Evolutionary conservation across 1,139 yeast genomes (phyloP).

Genomic region (Meyerozyma sp.): DNA sequence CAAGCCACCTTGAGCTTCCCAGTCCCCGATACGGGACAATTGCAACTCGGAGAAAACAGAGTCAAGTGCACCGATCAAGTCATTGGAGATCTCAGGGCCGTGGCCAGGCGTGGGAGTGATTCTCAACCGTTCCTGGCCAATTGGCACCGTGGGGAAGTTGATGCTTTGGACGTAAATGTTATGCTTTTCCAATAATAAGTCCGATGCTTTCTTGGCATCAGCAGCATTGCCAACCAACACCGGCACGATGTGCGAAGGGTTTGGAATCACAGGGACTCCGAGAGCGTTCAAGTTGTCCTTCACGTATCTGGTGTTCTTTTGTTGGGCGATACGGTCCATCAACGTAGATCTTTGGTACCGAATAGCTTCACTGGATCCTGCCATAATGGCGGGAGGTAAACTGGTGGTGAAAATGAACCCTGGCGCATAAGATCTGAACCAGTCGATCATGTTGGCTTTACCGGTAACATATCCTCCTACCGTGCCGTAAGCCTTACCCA

Average conservation of each 20-base stretch:
- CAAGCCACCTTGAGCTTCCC: conserved; percentile 78
- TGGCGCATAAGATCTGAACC: conserved; percentile 95
- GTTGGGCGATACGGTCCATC: conserved; percentile 78
- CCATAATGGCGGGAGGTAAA: conserved; percentile 96
- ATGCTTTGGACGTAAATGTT: conserved; percentile 95
- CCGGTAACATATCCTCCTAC: conserved; percentile 99
- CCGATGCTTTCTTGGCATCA: conserved; percentile 87
- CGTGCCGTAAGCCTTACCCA: conserved; percentile 94
- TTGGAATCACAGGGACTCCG: conserved; percentile 94
- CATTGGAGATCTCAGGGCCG: conserved; percentile 66
- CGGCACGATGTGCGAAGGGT: conserved; percentile 96
- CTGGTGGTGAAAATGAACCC: conserved; percentile 96
- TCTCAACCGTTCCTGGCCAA: conserved; percentile 93
- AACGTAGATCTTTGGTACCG: conserved; percentile 78
- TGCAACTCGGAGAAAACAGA: conserved; percentile 71
- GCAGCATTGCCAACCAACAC: conserved; percentile 92
- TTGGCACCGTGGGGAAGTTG: conserved; percentile 95
- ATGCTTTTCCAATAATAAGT: conserved; percentile 76
- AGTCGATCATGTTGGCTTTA: conserved; percentile 75
- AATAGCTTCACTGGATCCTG: conserved; percentile 86
- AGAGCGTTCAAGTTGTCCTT: conserved; percentile 61
- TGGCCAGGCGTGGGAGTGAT: conserved; percentile 99
- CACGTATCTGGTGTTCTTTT: conserved; percentile 78
- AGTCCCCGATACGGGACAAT: conserved; percentile 70
- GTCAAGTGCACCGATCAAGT: conserved; percentile 73